Conservation (phyloP, 1,284 basidiomycete species). For the Neonothopanus nambi region DNA sequence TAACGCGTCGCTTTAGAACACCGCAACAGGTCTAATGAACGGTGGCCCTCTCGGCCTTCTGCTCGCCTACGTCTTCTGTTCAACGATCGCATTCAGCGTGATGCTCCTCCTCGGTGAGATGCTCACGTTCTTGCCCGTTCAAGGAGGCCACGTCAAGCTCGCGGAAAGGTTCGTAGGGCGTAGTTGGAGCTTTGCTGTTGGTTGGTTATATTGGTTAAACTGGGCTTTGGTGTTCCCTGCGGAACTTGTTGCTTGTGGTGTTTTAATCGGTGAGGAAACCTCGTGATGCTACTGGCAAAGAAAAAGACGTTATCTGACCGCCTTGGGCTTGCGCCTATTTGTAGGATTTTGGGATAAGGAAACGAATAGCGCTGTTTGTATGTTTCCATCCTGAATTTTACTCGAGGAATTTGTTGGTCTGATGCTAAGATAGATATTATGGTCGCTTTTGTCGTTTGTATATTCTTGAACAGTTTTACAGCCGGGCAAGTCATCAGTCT, state of each 20-base stretch:
- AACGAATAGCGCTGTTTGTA: too few species aligned
- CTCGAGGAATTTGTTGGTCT: too few species aligned
- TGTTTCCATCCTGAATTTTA: too few species aligned
- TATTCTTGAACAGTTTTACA: too few species aligned
- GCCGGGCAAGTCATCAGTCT: too few species aligned
- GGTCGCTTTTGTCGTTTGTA: too few species aligned
- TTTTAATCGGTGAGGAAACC: slow-evolving; percentile 3
- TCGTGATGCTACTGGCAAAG: not conserved
- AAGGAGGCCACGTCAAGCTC: slow-evolving; percentile 9
- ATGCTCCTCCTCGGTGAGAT: slow-evolving; percentile 11
- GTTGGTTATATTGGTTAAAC: not conserved
- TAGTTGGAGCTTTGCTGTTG: slow-evolving; percentile 2
- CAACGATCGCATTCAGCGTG: not conserved
- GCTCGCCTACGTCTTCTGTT: slow-evolving; percentile 8
- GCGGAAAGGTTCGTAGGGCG: slow-evolving; percentile 11
- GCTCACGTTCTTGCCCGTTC: slow-evolving; percentile 9
- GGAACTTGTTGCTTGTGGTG: slow-evolving; percentile 10
- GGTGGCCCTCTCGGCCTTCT: slow-evolving; percentile 13
- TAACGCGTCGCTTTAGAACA: too few species aligned
- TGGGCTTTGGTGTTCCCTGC: not conserved
- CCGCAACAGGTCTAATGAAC: slow-evolving; percentile 13
- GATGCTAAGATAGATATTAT: too few species aligned
- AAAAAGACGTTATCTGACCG: not conserved
- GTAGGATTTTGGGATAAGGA: too few species aligned
- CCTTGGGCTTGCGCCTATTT: too few species aligned